These are phyloP conservation scores for Penicillium sp. DNA, from an alignment of 2,329 filamentous ascomycete genomes.

Conservation along the genomic window DNA sequence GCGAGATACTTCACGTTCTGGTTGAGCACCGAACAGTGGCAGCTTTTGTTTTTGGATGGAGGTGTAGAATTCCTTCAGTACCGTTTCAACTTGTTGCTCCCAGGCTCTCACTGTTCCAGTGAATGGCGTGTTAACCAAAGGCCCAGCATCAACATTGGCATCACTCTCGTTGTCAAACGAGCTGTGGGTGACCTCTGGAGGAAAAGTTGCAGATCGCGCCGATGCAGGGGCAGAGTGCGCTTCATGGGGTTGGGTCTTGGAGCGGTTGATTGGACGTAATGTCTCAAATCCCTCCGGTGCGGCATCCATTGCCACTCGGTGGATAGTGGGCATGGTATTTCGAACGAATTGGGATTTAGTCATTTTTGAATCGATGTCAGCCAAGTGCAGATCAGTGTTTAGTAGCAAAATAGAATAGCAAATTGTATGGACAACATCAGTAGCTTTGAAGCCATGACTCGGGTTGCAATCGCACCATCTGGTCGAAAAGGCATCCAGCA, in stretches of 20 bases:
- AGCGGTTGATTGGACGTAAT: conserved; percentile 40
- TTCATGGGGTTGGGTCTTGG: conserved; percentile 44
- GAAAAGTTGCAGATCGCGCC: conserved; percentile 24
- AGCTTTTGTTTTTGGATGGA: conserved; percentile 87
- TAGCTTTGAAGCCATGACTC: conserved; percentile 86
- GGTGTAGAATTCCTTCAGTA: conserved; percentile 86
- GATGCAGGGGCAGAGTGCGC: conserved; percentile 20
- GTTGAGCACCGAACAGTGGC: conserved; percentile 73
- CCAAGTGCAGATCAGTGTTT: conserved; percentile 93
- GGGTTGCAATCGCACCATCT: conserved; percentile 94
- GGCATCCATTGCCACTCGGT: conserved; percentile 72
- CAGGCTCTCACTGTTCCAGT: conserved; percentile 74
- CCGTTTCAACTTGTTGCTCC: conserved; percentile 86
- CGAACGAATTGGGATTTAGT: conserved; percentile 91
- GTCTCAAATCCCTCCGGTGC: conserved; percentile 65
- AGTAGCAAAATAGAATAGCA: conserved; percentile 93
- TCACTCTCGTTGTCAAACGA: conserved; percentile 26
- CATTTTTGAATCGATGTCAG: conserved; percentile 96
- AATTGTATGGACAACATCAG: conserved; percentile 92
- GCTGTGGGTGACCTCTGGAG: conserved; percentile 13
- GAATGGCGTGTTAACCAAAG: conserved; percentile 75
- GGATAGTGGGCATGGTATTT: conserved; percentile 90
- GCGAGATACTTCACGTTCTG: conserved; percentile 41
- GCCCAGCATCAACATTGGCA: conserved; percentile 51
- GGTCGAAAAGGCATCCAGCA: conserved; percentile 82